Percentiles rank a stretch among this genome's conserved stretches.
These are phyloP conservation scores for Ceratonia siliqua DNA, from an alignment of 306 rosid species.

Conservation along the genomic window DNA sequence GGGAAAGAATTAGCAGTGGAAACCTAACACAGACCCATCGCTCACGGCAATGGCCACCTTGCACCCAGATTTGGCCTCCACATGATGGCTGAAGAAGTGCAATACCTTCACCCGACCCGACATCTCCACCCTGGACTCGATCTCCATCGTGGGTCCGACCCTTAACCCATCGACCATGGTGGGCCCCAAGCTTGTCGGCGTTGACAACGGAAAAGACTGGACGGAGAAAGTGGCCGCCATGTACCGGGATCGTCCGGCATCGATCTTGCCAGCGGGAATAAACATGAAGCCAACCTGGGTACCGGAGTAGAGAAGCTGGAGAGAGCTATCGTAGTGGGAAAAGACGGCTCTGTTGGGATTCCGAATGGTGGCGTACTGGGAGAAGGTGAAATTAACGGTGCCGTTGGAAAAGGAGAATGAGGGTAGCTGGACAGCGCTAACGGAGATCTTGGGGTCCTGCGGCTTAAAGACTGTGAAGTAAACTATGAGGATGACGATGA, in stretches of 20 bases:
- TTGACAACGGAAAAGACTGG: conserved; percentile 48
- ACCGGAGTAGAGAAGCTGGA: conserved; percentile 67
- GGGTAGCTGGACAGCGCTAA: conserved; percentile 65
- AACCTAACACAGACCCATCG: conserved; percentile 71
- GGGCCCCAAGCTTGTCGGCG: conserved; percentile 37
- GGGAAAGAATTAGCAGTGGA: conserved; percentile 48
- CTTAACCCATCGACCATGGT: conserved; percentile 17
- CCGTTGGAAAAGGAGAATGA: conserved; percentile 59
- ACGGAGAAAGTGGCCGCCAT: conserved; percentile 71
- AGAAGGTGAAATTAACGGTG: conserved; percentile 66
- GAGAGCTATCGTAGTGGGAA: conserved; percentile 62
- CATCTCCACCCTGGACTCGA: conserved; percentile 60
- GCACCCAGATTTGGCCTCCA: conserved; percentile 47
- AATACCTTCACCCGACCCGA: conserved; percentile 66
- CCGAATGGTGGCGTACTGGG: conserved; percentile 57
- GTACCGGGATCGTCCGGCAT: conserved; percentile 55
- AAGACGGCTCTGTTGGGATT: conserved; percentile 65
- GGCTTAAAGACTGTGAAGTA: conserved; percentile 73
- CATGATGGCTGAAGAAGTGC: conserved; percentile 62
- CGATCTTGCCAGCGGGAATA: conserved; percentile 68
- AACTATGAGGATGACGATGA: conserved; percentile 54
- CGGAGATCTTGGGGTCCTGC: conserved; percentile 55
- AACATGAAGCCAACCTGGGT: conserved; percentile 69
- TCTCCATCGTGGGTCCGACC: conserved; percentile 53
- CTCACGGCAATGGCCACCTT: conserved; percentile 53